Evolutionary conservation across 2,329 filamentous ascomycete species (phyloP), one percentile per base, ranked within the genome.

Genomic region (Pseudomassariella vexata): DNA sequence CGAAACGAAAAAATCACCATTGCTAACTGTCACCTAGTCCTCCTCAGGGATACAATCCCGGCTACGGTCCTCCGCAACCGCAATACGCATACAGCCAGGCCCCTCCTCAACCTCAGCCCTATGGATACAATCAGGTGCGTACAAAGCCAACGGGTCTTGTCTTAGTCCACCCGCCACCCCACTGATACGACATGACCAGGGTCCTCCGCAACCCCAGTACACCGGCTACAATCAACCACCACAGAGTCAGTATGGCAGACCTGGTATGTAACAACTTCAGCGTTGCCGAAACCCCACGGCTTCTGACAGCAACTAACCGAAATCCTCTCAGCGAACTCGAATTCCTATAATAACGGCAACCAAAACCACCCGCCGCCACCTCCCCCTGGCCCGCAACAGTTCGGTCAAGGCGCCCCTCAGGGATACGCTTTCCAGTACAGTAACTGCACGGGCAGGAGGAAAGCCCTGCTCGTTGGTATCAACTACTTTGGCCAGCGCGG

Each of bases 401-500:
- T 92, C 51, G 85, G 88, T 35, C 70, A 79, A 39, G 88, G 87
- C 36, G 88, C 89, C 10, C 88, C 88, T 12, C 70, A 78, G 41
- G 73, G 72, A 48, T 95, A 95, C 59, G 77, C 70, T 26, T 96
- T 89, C 60, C 85, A 90, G 59, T 95, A 95, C 60, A 95, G 88
- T 28, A 82, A 82, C 45, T 96, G 89, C 57, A 94, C 84, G 5
- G 90, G 89, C 27, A 78, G 80, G 48, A 72, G 89, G 54, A 95
- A 95, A 65, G 90, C 89, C 5, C 66, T 95, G 19, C 62, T 96
- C 39, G 90, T 95, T 46, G 90, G 90, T 34, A 95, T 95, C 68
- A 95, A 95, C 63, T 95, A 96, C 63, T 95, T 95, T 55, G 81
- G 84, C 31, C 89, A 95, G 62, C 79, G 85, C 36, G 89, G 89